Evolutionary conservation across 2,329 filamentous ascomycete genomes (phyloP), one percentile per base, ranked within the genome.

Genomic region (Monosporascus sp.): DNA sequence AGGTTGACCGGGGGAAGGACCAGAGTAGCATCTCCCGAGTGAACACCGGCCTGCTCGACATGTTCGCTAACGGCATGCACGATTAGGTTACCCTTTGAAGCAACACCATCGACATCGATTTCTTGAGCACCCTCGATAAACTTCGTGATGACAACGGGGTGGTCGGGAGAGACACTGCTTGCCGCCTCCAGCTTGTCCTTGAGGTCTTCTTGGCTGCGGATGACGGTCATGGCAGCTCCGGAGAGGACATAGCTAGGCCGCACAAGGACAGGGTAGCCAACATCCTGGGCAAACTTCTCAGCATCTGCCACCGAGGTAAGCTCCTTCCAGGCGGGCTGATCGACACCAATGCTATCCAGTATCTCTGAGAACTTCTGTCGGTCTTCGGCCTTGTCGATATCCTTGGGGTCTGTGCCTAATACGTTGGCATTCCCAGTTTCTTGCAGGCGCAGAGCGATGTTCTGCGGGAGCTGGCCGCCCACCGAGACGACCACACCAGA

Each of bases 331-430:
- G 91, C 91, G 37, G 94, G 94, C 75, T 99, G 94, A 70, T 97
- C 93, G 52, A 99, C 86, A 55, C 92, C 93, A 64, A 97, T 97
- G 71, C 89, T 95, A 72, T 99, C 94, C 46, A 99, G 81, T 59
- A 97, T 97, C 66, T 92, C 88, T 22, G 93, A 97, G 79, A 99
- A 99, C 74, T 99, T 97, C 73, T 97, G 92, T 68, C 94, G 86
- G 71, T 99, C 92, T 74, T 99, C 94, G 47, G 94, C 94, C 78
- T 92, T 95, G 81, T 99, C 94, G 61, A 99, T 99, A 67, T 97
- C 91, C 66, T 86, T 81, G 38, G 94, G 94, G 65, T 97, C 84
- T 0, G 94, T 99, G 63, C 94, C 94, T 7, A 99, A 85, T 51
- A 99, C 85, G 57, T 91, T 92, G 54, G 93, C 93, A 55, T 89